Evolutionary conservation across 2,329 filamentous ascomycete genomes (phyloP).

Genomic region (Huntiella savannae): DNA sequence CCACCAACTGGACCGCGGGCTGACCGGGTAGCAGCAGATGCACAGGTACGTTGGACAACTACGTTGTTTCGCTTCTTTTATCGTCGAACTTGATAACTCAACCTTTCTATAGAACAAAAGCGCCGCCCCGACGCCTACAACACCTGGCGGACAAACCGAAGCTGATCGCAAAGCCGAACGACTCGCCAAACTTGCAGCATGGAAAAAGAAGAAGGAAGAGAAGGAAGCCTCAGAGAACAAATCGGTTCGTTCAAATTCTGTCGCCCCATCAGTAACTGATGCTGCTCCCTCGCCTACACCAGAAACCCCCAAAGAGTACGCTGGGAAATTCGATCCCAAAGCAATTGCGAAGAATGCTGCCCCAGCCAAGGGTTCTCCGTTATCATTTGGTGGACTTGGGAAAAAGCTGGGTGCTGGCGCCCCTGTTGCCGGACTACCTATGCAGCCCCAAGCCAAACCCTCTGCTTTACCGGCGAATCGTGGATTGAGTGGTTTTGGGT

Average conservation of each 20-base stretch:
- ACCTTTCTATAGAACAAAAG: slow-evolving; percentile 7
- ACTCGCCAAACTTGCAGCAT: slow-evolving; percentile 66
- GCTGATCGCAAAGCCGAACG: slow-evolving; percentile 63
- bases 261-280: slow-evolving; percentile 29
- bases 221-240: slow-evolving; percentile 44
- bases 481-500: slow-evolving; percentile 63
- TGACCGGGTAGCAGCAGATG: slow-evolving; percentile 24
- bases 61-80: slow-evolving; percentile 11
- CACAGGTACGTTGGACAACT: slow-evolving; percentile 34
- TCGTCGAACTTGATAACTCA: slow-evolving; percentile 10
- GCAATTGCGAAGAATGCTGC: slow-evolving; percentile 44
- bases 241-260: slow-evolving; percentile 28
- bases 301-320: slow-evolving; percentile 27
- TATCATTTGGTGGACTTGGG: slow-evolving; percentile 22
- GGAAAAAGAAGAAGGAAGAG: slow-evolving; percentile 78
- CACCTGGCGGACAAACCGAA: slow-evolving; percentile 36
- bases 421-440: slow-evolving; percentile 1
- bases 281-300: slow-evolving; percentile 28
- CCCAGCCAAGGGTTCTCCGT: slow-evolving; percentile 29
- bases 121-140: slow-evolving; percentile 14
- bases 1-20: slow-evolving; percentile 14
- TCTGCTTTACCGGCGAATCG: slow-evolving; percentile 46
- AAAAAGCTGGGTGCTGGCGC: slow-evolving; percentile 21
- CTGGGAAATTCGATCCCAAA: slow-evolving; percentile 63
- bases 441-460: slow-evolving; percentile 18